Conservation (phyloP, 805 yeast genomes). For the Lipomyces mesembrius region DNA sequence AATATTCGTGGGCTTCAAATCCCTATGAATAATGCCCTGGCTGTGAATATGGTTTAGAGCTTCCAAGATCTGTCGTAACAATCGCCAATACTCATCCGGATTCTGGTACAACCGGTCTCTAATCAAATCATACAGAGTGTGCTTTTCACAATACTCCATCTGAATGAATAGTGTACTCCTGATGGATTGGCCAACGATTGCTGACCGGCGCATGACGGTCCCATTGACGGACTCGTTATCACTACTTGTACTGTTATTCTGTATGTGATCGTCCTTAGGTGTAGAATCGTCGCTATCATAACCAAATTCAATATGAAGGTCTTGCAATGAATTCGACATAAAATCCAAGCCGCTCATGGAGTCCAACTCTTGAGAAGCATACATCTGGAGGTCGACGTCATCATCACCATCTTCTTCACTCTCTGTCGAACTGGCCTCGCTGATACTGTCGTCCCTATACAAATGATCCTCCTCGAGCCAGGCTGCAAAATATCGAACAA, state of each 20-base stretch:
- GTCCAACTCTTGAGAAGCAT: conserved; percentile 29
- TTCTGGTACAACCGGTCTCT: conserved; percentile 72
- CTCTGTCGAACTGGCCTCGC: conserved; percentile 42
- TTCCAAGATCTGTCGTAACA: conserved; percentile 83
- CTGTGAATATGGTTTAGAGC: conserved; percentile 90
- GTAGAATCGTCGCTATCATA: conserved; percentile 39
- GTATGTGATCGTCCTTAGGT: not conserved
- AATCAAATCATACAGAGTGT: conserved; percentile 82
- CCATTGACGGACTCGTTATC: conserved; percentile 20
- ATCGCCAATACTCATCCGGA: conserved; percentile 84
- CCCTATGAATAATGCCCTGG: conserved; percentile 94
- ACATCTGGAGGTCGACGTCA: conserved; percentile 32
- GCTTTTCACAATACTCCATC: conserved; percentile 98
- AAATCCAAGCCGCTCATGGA: conserved; percentile 37
- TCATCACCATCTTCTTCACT: conserved; percentile 42
- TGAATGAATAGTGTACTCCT: conserved; percentile 78
- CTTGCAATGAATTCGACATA: conserved; percentile 37
- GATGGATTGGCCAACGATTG: conserved; percentile 5
- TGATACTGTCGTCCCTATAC: conserved; percentile 47
- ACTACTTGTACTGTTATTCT: conserved; percentile 16
- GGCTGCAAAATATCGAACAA: conserved; percentile 94
- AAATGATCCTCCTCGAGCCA: conserved; percentile 83
- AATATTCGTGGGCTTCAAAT: conserved; percentile 92
- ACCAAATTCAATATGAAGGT: conserved; percentile 44
- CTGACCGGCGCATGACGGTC: not conserved